Conservation (phyloP, 2,329 filamentous ascomycete species). For the Colletotrichum lindemuthianum region DNA sequence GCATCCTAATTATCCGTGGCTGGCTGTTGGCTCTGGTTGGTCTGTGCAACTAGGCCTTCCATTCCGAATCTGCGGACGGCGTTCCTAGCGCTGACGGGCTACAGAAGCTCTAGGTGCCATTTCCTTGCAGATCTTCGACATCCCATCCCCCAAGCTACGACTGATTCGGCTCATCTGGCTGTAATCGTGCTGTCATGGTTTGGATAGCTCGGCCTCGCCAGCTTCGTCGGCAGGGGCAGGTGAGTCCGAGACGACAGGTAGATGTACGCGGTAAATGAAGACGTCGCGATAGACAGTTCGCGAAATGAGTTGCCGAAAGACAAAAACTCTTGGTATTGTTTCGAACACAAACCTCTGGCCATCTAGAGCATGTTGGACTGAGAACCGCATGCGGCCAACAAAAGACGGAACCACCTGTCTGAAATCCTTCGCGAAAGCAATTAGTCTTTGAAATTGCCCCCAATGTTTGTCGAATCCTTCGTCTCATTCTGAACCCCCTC, state of each 20-base stretch:
- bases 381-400: too few species aligned
- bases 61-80: conserved; percentile 17
- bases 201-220: not conserved
- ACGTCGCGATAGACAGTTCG: not conserved
- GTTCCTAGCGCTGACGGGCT: conserved; percentile 30
- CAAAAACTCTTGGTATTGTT: conserved; percentile 14
- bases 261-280: not conserved
- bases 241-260: not conserved
- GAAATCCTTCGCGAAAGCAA: not conserved
- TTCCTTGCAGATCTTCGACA: conserved; percentile 24
- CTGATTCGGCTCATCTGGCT: conserved; percentile 3
- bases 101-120: conserved; percentile 5
- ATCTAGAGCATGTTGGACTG: not conserved
- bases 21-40: conserved; percentile 14
- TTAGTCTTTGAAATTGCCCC: too few species aligned
- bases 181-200: not conserved
- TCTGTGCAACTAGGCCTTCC: conserved; percentile 1
- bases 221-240: not conserved
- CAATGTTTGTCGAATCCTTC: conserved; percentile 1
- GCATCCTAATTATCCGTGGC: conserved; percentile 28
- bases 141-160: not conserved
- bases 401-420: too few species aligned
- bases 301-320: not conserved
- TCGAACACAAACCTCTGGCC: not conserved
- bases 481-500: conserved; percentile 7